Evolutionary conservation across 2,329 filamentous ascomycete genomes (phyloP), one percentile per base, ranked within the genome.

Genomic region (Cytospora schulzeri): DNA sequence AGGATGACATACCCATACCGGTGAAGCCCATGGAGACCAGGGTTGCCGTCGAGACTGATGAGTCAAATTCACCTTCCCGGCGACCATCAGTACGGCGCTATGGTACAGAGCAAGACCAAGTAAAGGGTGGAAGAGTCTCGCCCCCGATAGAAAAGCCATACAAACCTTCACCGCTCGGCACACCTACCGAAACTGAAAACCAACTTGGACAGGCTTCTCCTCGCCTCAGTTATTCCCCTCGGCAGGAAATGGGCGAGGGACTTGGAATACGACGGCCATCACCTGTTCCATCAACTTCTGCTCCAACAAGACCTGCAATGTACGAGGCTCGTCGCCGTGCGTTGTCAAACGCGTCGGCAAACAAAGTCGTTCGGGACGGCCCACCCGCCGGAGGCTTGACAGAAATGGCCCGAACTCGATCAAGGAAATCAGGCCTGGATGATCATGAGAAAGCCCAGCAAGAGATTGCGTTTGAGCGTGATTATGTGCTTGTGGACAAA

Each of bases 401-500:
- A 48, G 65, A 65, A 17, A 28, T 35, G 26, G 41, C 55, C 24
- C 51, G 65, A 22, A 57, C 38, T 56, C 62, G 62, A 57, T 11
- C 24, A 28, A 60, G 53, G 35, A 38, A 48, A n/a, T 38, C 31
- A 24, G 45, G 45, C 11, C 31, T 54, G 15, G 76, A 77, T 63
- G 89, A 90, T 68, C 87, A 88, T 65, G 88, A 90, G 71, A 86
- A 81, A 73, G 90, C 89, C 4, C 92, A 91, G 3, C 91, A 96
- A 71, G 94, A 98, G 68, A 88, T 96, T 57, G 91, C 91, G 1
- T 91, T 96, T 70, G 93, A 97, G 74, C 88, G 94, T 69, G 95
- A 98, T 69, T 99, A 98, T 71, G 94, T 99, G 24, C 83, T 98
- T 29, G 92, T 99, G 15, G 95, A 99, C 79, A 97, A 97, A 80